Base-by-base conservation (phyloP, 306 rosid genomes). In the Vigna hirtella region DNA sequence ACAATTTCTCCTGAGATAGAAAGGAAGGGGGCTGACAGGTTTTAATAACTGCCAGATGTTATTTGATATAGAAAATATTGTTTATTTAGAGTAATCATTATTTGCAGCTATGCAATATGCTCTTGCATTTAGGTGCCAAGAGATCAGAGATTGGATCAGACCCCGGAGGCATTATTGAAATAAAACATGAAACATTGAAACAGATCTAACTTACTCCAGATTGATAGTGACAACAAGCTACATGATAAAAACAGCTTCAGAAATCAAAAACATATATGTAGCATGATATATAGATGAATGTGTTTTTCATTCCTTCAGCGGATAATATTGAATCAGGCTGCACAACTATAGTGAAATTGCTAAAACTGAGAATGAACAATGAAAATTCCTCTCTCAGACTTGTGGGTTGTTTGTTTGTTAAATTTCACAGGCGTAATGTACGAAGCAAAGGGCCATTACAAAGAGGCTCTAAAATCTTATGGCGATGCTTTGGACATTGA, bases 401-500 rank as follows among this genome's bases (percentile, higher is more conserved):
- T 38, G 75, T 47, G 66, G 65, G 47, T 51, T 78, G 57, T 71
- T 51, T 61, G 48, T 61, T 52, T 56, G 4, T 32, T 78, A 7
- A 16, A 58, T 62, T 84, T 76, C 58, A 70, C 87, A 94, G 97
- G 98, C 77, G 34, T 36, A 18, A 87, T 96, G 72, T 74, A 81
- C 10, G 86, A 93, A 85, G 92, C 85, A 32, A 90, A 86, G 85
- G 94, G 96, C 26, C 89, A 79, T 45, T 34, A 90, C 71, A 82
- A 89, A 72, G 96, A 90, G 59, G 94, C 98, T 85, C 82, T 91
- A 36, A 83, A 74, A 70, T 89, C 91, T 36, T 93, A 78, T 70
- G 28, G 72, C 7, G 84, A 79, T 40, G 97, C 96, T 77, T 77
- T 96, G 83, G 82, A 84, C 81, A 83, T 85, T 12, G 93, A 93